Evolutionary conservation across 2,329 filamentous ascomycete species (phyloP).

Genomic region (Ceratocystiopsis brevicomis): DNA sequence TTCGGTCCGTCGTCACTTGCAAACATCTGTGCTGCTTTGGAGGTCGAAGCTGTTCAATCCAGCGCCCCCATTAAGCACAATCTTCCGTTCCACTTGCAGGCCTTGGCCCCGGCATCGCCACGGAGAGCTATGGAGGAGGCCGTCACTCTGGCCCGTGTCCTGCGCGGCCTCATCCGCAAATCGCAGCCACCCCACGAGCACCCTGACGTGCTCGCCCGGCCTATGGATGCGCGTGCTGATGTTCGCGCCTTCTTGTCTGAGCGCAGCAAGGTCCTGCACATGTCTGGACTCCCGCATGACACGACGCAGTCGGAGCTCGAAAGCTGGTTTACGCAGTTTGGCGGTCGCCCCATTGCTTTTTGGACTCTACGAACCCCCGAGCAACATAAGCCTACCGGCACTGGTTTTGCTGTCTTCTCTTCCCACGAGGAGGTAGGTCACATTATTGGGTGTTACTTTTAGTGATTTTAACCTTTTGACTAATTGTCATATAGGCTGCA

Average conservation of each 20-base stretch:
- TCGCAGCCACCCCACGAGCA: slow-evolving; percentile 88
- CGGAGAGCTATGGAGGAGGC: slow-evolving; percentile 95
- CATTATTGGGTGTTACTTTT: too few species aligned
- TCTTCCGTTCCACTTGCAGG: slow-evolving; percentile 91
- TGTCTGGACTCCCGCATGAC: slow-evolving; percentile 92
- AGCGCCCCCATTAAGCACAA: slow-evolving; percentile 98
- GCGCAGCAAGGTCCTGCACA: slow-evolving; percentile 92
- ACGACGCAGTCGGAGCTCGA: slow-evolving; percentile 97
- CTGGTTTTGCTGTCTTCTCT: slow-evolving; percentile 94
- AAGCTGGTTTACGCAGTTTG: slow-evolving; percentile 99
- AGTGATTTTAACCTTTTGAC: too few species aligned
- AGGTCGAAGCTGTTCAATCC: slow-evolving; percentile 93
- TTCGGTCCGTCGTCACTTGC: slow-evolving; percentile 90
- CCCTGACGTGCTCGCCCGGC: slow-evolving; percentile 80
- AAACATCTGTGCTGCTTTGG: slow-evolving; percentile 94
- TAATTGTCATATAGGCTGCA: slow-evolving; percentile 34
- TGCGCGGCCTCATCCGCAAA: slow-evolving; percentile 85
- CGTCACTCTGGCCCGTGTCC: slow-evolving; percentile 78
- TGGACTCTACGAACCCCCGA: slow-evolving; percentile 96
- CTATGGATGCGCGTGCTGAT: slow-evolving; percentile 92
- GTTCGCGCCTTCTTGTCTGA: slow-evolving; percentile 91
- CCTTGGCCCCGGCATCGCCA: slow-evolving; percentile 82
- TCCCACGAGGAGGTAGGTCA: slow-evolving; percentile 65
- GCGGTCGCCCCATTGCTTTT: slow-evolving; percentile 92
- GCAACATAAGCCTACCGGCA: slow-evolving; percentile 98